Conservation (phyloP, 345 rosid species). For the Pugionium cornutum region DNA sequence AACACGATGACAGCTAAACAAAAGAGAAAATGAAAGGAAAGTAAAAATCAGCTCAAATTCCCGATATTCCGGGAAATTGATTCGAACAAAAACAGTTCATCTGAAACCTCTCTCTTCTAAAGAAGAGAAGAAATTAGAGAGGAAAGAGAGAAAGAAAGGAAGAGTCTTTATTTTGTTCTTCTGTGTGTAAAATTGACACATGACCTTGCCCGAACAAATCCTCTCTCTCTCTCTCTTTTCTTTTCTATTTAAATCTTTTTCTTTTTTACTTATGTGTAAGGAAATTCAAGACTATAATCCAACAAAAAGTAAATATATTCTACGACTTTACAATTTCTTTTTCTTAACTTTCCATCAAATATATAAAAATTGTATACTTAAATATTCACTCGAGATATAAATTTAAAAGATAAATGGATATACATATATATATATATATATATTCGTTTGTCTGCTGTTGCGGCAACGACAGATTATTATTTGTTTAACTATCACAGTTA, state of each 20-base stretch:
- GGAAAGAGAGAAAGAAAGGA: background rate
- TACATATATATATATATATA: too few species aligned
- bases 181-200: conserved; percentile 40
- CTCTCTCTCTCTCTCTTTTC: background rate
- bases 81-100: background rate
- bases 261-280: background rate
- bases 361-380: too few species aligned
- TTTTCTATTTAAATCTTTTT: background rate
- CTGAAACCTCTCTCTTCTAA: conserved; percentile 23
- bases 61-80: conserved; percentile 28
- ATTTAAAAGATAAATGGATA: too few species aligned
- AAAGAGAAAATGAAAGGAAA: background rate
- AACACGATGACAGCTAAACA: too few species aligned
- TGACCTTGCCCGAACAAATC: conserved; percentile 26
- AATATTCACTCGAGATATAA: too few species aligned
- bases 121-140: conserved; percentile 3
- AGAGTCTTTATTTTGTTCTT: conserved; percentile 14
- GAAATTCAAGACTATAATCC: too few species aligned
- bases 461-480: too few species aligned
- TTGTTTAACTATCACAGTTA: too few species aligned
- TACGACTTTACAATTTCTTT: too few species aligned
- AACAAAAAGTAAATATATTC: too few species aligned
- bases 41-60: conserved; percentile 22
- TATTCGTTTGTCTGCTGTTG: too few species aligned
- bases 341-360: too few species aligned